Evolutionary conservation across 2,329 filamentous ascomycete genomes (phyloP).

Genomic region (Verticillium alfalfae): DNA sequence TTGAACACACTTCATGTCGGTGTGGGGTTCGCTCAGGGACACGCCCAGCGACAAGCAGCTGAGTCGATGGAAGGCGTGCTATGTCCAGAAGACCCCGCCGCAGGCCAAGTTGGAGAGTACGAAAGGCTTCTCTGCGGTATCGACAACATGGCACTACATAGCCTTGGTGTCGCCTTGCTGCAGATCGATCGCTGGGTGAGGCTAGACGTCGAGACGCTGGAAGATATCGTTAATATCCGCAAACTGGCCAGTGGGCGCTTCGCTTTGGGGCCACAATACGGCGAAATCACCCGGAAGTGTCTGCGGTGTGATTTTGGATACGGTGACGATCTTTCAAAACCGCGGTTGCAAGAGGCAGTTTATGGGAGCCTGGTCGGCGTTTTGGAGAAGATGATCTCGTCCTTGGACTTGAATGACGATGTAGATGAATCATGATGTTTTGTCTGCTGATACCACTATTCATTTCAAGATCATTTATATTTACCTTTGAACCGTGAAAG

Average conservation of each 20-base stretch:
- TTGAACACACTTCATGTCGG: conserved; percentile 2
- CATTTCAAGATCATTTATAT: too few relatives aligned
- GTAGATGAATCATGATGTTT: neutral
- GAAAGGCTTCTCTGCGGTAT: conserved; percentile 11
- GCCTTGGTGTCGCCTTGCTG: conserved; percentile 18
- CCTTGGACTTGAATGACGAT: conserved; percentile 3
- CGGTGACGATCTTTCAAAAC: conserved; percentile 3
- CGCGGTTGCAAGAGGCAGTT: conserved; percentile 6
- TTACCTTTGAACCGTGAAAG: too few relatives aligned
- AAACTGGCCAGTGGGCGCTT: conserved; percentile 7
- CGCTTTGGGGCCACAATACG: conserved; percentile 12
- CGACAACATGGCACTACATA: conserved; percentile 17
- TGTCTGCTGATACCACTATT: neutral
- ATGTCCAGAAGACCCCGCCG: neutral
- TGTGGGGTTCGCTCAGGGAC: neutral
- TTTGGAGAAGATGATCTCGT: conserved; percentile 10
- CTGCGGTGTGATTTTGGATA: conserved; percentile 18
- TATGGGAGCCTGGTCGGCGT: conserved; percentile 4
- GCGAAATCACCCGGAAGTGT: conserved; percentile 16
- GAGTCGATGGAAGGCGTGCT: conserved; percentile 1
- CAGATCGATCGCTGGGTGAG: conserved; percentile 18
- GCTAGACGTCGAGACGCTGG: conserved; percentile 6
- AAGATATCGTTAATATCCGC: conserved; percentile 15
- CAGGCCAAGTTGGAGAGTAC: conserved; percentile 4
- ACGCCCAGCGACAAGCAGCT: neutral